Evolutionary conservation across 2,329 filamentous ascomycete species (phyloP).

Genomic region (Cladosporium sp.): DNA sequence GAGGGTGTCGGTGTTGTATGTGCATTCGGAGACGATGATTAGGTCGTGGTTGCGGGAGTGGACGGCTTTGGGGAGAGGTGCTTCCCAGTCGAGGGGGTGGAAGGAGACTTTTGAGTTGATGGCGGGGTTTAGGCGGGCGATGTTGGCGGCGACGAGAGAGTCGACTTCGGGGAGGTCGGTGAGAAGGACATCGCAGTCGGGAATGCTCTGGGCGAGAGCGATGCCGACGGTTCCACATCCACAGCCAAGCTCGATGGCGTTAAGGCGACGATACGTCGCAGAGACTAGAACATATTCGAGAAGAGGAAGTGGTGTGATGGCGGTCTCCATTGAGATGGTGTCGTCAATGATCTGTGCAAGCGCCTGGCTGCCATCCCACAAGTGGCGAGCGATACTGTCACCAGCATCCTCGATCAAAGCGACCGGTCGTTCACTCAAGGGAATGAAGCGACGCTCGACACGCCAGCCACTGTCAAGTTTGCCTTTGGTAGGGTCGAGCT

Average conservation of each 20-base stretch:
- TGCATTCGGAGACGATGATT: slow-evolving; percentile 69
- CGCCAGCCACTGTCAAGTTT: slow-evolving; percentile 49
- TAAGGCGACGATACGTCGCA: slow-evolving; percentile 44
- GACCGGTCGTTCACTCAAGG: slow-evolving; percentile 43
- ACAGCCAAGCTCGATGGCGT: slow-evolving; percentile 64
- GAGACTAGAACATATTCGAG: slow-evolving; percentile 41
- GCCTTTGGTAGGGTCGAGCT: slow-evolving; percentile 43
- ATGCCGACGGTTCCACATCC: slow-evolving; percentile 71
- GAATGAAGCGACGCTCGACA: slow-evolving; percentile 56
- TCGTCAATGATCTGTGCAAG: slow-evolving; percentile 55
- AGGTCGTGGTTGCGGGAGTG: slow-evolving; percentile 54
- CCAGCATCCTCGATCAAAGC: slow-evolving; percentile 69
- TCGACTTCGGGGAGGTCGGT: slow-evolving; percentile 67
- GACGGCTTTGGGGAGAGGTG: slow-evolving; percentile 44
- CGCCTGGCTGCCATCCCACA: slow-evolving; percentile 67
- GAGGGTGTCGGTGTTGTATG: slow-evolving; percentile 69
- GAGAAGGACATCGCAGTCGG: slow-evolving; percentile 56
- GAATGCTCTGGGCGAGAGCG: slow-evolving; percentile 57
- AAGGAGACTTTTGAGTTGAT: slow-evolving; percentile 49
- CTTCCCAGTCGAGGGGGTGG: slow-evolving; percentile 64
- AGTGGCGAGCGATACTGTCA: slow-evolving; percentile 70
- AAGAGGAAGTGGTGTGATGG: slow-evolving; percentile 34
- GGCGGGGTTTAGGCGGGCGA: slow-evolving; percentile 45
- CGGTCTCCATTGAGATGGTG: slow-evolving; percentile 38
- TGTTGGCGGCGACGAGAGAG: slow-evolving; percentile 61